Evolutionary conservation across 2,329 filamentous ascomycete species (phyloP).

Genomic region (Phyllosticta citribraziliensis): DNA sequence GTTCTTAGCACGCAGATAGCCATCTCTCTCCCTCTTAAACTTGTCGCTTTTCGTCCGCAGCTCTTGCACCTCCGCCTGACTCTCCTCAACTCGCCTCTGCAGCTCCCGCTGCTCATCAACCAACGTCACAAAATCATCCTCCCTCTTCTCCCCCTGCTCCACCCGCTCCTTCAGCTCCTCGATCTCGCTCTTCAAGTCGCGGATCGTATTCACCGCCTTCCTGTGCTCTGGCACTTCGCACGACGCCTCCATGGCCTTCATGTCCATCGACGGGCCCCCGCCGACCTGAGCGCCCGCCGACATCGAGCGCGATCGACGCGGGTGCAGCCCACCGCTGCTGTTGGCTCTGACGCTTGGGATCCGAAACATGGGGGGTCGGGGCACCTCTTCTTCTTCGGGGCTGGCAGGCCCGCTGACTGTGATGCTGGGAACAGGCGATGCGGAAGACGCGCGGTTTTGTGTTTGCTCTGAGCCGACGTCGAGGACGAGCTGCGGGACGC

Average conservation of each 20-base stretch:
- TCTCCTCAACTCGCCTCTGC: neutral
- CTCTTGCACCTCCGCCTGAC: neutral
- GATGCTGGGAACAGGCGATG: neutral
- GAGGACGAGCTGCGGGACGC: no score
- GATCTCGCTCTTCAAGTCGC: slow-evolving; percentile 94
- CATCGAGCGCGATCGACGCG: neutral
- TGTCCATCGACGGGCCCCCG: neutral
- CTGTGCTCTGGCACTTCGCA: neutral
- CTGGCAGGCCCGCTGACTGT: neutral
- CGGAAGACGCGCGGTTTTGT: neutral
- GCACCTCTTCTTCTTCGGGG: neutral
- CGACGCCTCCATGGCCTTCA: neutral
- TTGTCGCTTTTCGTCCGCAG: neutral
- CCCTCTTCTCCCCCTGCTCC: neutral
- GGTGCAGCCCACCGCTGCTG: neutral
- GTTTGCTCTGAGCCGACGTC: no score
- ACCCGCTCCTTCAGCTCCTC: slow-evolving; percentile 50
- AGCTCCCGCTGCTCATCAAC: neutral
- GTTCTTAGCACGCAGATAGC: neutral
- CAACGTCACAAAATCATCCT: neutral
- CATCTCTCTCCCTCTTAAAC: no score
- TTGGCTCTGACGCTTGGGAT: neutral
- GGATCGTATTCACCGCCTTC: slow-evolving; percentile 70
- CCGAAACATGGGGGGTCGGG: neutral
- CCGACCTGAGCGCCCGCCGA: neutral